Base-by-base conservation (phyloP, 2,329 filamentous ascomycete species). In the Amesomyces nigricolor region DNA sequence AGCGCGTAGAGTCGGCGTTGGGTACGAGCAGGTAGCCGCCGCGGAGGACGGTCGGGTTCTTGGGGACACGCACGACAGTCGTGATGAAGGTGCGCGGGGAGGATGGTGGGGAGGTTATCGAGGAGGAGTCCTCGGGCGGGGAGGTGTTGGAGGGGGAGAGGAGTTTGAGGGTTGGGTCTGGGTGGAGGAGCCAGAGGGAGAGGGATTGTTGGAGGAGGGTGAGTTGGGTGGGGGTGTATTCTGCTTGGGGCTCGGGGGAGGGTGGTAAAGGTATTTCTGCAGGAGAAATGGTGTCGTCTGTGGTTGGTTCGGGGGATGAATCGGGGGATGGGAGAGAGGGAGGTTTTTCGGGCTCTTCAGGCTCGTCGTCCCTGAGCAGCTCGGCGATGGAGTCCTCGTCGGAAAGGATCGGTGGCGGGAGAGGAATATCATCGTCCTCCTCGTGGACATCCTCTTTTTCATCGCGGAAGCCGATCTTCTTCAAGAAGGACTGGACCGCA, bases 1-100 rank as follows among this genome's bases (percentile, higher is more conserved):
- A 99, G 58, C 87, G 83, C 19, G 85, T 88, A 37, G 86, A 89
- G 52, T 89, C 86, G 53, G 85, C 86, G 66, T 91, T 91, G 0
- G 91, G 91, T 2, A 89, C 88, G 43, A 97, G 78, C 14, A 99
- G 80, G 70, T 94, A 95, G 14, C 91, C 91, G 14, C 89, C 86
- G 73, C 95, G 96, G 63, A 95, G 78, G 0, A 94, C 79, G 43
- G 82, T 83, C 1, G 86, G 82, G 63, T 94, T 95, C 72, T 95
- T 96, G 52, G 86, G 80, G 8, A 94, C 82, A 40, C 85, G 82
- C 51, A 90, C 83, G 40, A 95, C 85, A 1, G 83, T 89, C 0
- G 90, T 87, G 22, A 90, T 78, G 47, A 95, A 84, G 32, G 80
- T 83, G 22, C 22, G 22, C 1, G 85, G 88, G 13, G 19, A 29